A percentile compares a stretch with the other conserved stretches of the same genome.
Evolutionary conservation across 345 rosid genomes (phyloP).

Genomic region (Populus ilicifolia): DNA sequence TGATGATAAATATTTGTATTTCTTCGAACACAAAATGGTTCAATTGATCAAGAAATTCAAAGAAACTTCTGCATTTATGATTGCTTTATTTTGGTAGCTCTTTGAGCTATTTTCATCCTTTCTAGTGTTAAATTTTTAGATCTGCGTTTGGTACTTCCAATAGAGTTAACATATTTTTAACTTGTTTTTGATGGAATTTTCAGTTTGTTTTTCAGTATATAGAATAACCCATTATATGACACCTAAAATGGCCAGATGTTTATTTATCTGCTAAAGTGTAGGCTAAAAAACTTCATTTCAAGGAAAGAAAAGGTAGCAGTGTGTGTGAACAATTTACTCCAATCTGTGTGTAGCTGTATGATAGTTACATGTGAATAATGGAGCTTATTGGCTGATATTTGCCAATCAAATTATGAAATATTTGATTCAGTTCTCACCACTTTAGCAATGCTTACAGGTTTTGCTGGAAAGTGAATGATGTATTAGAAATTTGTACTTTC

Average conservation of each 20-base stretch:
- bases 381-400: not conserved
- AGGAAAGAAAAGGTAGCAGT: not conserved
- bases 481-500: not conserved
- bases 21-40: not conserved
- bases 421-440: not conserved
- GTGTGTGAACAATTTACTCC: not conserved
- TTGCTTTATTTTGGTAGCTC: not conserved
- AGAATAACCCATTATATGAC: not conserved
- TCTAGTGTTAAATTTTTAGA: not conserved
- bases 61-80: not conserved
- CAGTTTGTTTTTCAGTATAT: not conserved
- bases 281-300: not conserved
- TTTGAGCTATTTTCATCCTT: not conserved
- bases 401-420: not conserved
- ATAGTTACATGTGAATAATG: not conserved
- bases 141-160: not conserved
- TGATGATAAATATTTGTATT: not conserved
- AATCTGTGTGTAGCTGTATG: not conserved
- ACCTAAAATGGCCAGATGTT: not conserved
- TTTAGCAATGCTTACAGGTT: not conserved
- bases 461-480: not conserved
- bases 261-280: too few species aligned
- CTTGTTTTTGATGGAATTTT: not conserved
- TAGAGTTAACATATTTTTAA: not conserved
- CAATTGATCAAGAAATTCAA: not conserved